Conservation (phyloP, 306 rosid species). For the Sicyos baderoa region DNA sequence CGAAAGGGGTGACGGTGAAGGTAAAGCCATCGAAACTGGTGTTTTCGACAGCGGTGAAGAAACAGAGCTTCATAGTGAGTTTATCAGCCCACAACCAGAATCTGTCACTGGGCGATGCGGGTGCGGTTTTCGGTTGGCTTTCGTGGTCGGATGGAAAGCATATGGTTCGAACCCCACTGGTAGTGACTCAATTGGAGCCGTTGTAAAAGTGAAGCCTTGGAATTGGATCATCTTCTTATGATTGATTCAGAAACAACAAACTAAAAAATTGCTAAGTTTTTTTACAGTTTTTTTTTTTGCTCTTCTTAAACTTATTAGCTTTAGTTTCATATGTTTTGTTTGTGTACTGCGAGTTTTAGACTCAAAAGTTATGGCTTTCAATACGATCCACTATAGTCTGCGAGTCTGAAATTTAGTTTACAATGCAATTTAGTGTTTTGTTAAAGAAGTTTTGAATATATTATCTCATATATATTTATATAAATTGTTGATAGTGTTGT, state of each 20-base stretch:
- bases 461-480: no score
- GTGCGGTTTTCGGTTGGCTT: slow-evolving; percentile 69
- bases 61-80: slow-evolving; percentile 51
- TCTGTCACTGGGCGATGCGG: slow-evolving; percentile 47
- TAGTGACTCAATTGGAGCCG: slow-evolving; percentile 56
- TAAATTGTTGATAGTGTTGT: no score
- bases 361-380: not conserved
- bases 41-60: slow-evolving; percentile 47
- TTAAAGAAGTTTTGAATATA: no score
- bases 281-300: not conserved
- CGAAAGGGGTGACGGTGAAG: slow-evolving; percentile 50
- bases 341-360: slow-evolving; percentile 2
- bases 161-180: slow-evolving; percentile 81
- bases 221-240: slow-evolving; percentile 10
- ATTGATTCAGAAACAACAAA: not conserved
- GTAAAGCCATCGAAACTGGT: slow-evolving; percentile 63
- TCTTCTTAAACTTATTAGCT: not conserved
- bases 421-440: no score
- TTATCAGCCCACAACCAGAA: slow-evolving; percentile 41
- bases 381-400: no score
- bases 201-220: slow-evolving; percentile 26
- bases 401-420: no score
- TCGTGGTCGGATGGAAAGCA: slow-evolving; percentile 79
- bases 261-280: not conserved
- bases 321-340: not conserved